A percentile compares a stretch with the other conserved stretches of the same genome.
phyloP scores from a whole-genome alignment of 495 filamentous ascomycete genomes.

The Wilcoxina mikolae region DNA sequence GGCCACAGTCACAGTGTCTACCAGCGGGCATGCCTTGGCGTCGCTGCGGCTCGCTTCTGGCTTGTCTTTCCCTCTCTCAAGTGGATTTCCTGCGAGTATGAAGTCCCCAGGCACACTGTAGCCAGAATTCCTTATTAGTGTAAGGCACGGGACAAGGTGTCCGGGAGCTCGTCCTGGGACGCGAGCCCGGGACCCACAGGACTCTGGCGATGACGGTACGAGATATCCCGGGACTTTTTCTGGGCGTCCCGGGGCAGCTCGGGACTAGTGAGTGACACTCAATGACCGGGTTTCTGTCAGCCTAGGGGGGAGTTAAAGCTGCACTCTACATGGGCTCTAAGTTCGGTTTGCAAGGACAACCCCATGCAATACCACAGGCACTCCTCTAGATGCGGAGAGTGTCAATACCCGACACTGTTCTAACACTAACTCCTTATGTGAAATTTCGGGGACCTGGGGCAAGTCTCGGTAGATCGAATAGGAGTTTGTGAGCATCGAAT shows the following conservation, averaged over 20 bases:
- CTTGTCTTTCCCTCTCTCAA: not conserved
- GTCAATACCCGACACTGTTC: no score
- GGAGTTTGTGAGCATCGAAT: no score
- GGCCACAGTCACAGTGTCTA: not conserved
- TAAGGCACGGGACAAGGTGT: no score
- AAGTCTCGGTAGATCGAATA: no score
- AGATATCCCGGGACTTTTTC: no score
- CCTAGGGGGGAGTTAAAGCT: not conserved
- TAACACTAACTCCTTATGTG: no score
- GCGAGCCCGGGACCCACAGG: no score
- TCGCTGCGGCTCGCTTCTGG: not conserved
- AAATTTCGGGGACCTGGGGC: no score
- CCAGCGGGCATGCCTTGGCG: not conserved
- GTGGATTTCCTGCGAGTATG: not conserved
- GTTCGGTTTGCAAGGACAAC: not conserved
- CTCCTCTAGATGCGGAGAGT: slow-evolving; percentile 10
- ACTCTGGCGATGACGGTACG: no score
- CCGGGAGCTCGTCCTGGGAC: no score
- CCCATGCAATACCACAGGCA: slow-evolving; percentile 10
- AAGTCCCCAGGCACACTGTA: not conserved
- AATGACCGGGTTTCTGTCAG: not conserved
- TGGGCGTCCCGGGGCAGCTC: no score
- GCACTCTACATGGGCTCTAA: not conserved
- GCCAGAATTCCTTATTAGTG: not conserved
- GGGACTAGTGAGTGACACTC: no score